Conservation (phyloP, 768 basidiomycete species). For the Brasilioporus rufonigricans region DNA sequence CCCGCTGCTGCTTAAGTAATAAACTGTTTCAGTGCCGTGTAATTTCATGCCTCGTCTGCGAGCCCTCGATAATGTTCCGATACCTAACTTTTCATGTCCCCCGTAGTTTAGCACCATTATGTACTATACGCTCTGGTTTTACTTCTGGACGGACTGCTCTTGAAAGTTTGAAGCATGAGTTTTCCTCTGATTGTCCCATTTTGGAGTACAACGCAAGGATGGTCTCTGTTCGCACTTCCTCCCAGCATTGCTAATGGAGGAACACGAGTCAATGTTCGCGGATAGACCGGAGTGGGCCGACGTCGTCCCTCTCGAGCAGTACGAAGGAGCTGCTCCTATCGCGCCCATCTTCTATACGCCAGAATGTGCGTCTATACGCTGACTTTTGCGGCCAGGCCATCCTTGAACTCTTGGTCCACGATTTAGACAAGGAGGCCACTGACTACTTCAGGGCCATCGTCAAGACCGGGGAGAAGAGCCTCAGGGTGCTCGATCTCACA, state of each 20-base stretch:
- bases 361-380: constrained; percentile 63
- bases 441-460: constrained; percentile 89
- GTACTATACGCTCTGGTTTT: constrained; percentile 22
- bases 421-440: constrained; percentile 86
- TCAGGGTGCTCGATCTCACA: constrained; percentile 82
- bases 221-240: not conserved
- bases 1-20: constrained; percentile 34
- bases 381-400: not conserved
- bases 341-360: constrained; percentile 90
- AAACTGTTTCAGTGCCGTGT: constrained; percentile 6
- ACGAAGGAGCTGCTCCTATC: constrained; percentile 73
- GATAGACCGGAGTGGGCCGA: constrained; percentile 78
- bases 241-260: constrained; percentile 5
- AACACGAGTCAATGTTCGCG: constrained; percentile 43
- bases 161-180: not conserved
- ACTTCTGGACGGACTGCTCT: too few species aligned
- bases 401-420: constrained; percentile 5
- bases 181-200: not conserved
- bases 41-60: not conserved
- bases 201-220: not conserved
- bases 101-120: constrained; percentile 21
- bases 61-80: constrained; percentile 16
- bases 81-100: constrained; percentile 19
- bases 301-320: constrained; percentile 74
- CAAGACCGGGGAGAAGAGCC: constrained; percentile 72